Conservation (phyloP, 2,329 filamentous ascomycete species). For the Trichoderma koningiopsis region DNA sequence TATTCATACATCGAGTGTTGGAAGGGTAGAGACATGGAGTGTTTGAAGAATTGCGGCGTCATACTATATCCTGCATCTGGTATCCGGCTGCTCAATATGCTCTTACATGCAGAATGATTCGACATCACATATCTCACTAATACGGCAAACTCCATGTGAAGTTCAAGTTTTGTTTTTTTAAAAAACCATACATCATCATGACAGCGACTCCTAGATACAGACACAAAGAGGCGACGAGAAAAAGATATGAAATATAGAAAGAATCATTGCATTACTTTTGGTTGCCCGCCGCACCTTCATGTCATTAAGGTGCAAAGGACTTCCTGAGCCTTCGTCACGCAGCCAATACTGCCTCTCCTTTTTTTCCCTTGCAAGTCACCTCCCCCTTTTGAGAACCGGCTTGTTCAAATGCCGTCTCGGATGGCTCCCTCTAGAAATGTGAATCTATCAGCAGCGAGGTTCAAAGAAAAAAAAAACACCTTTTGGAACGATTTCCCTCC, state of each 20-base stretch:
- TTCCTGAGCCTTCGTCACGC: constrained; percentile 44
- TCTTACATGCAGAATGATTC: not conserved
- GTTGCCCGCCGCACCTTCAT: constrained; percentile 43
- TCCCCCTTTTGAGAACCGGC: constrained; percentile 33
- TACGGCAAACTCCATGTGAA: not conserved
- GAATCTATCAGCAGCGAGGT: constrained; percentile 46
- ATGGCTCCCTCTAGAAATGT: constrained; percentile 43
- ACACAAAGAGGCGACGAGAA: constrained; percentile 37
- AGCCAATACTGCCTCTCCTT: constrained; percentile 38
- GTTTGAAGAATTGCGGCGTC: too few relatives aligned
- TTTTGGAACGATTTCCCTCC: constrained; percentile 32
- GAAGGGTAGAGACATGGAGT: too few relatives aligned
- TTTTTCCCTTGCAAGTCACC: constrained; percentile 36
- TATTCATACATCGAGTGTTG: too few relatives aligned
- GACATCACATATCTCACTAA: not conserved
- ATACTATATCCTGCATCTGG: too few relatives aligned
- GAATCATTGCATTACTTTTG: constrained; percentile 49
- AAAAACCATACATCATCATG: constrained; percentile 36
- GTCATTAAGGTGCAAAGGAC: constrained; percentile 43
- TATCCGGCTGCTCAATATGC: not conserved
- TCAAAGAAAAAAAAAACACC: constrained; percentile 33
- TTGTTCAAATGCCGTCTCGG: constrained; percentile 34
- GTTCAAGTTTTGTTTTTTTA: not conserved
- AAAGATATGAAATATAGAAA: constrained; percentile 38
- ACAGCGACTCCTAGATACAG: constrained; percentile 44